These are phyloP conservation scores for Noccaea caerulescens DNA, from an alignment of 345 rosid genomes.

Conservation along the genomic window DNA sequence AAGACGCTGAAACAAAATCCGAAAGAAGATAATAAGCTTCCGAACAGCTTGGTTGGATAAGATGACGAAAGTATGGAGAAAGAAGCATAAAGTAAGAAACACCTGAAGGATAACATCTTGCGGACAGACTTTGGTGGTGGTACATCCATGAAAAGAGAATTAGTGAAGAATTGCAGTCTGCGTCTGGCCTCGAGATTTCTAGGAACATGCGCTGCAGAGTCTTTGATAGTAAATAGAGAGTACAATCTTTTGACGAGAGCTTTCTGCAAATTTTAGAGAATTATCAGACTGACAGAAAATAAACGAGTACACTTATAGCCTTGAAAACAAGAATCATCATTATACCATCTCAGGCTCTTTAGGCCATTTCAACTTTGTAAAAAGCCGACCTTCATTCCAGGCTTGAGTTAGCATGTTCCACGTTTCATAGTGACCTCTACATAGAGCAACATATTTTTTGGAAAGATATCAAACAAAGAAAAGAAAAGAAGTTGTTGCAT, in stretches of 20 bases:
- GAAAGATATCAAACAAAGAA: constrained; percentile 17
- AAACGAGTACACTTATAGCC: constrained; percentile 17
- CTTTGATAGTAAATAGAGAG: constrained; percentile 87
- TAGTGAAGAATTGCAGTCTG: constrained; percentile 85
- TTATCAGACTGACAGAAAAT: constrained; percentile 28
- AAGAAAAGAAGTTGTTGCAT: constrained; percentile 14
- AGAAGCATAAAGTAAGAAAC: constrained; percentile 30
- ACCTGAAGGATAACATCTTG: constrained; percentile 90
- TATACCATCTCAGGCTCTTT: constrained; percentile 80
- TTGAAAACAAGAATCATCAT: constrained; percentile 27
- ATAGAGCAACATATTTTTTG: constrained; percentile 29
- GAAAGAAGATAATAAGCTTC: constrained; percentile 37
- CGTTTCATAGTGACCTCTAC: constrained; percentile 75
- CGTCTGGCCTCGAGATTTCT: constrained; percentile 94
- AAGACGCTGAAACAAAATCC: constrained; percentile 70
- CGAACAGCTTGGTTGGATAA: constrained; percentile 20
- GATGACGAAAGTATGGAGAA: constrained; percentile 27
- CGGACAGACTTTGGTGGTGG: constrained; percentile 77
- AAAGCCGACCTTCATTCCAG: constrained; percentile 84
- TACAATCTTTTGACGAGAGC: constrained; percentile 74
- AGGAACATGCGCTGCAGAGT: constrained; percentile 87
- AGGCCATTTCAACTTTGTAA: constrained; percentile 92
- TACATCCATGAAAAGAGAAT: constrained; percentile 94
- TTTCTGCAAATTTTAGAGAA: constrained; percentile 57
- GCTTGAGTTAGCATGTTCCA: constrained; percentile 83